phyloP scores from a whole-genome alignment of 176 grass and related monocot species.

The Miscanthus lutarioriparius region DNA sequence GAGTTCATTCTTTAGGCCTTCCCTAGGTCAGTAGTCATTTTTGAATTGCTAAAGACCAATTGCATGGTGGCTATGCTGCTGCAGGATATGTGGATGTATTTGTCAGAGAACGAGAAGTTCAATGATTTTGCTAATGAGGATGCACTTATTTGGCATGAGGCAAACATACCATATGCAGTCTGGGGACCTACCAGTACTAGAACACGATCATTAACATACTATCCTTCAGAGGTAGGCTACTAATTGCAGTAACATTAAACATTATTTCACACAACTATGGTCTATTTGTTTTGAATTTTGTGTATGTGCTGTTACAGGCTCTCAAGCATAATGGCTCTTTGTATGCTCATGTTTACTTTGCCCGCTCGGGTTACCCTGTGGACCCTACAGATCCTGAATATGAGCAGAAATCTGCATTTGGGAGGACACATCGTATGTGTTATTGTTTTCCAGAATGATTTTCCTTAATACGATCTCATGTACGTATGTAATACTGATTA shows the following conservation, averaged over 20 bases:
- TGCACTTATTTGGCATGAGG: slow-evolving; percentile 93
- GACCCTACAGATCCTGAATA: slow-evolving; percentile 96
- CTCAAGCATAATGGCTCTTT: slow-evolving; percentile 91
- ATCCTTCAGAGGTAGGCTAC: slow-evolving; percentile 80
- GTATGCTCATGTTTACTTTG: slow-evolving; percentile 99
- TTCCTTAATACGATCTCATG: background rate
- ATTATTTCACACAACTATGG: background rate
- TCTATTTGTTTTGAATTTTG: background rate
- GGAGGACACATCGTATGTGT: slow-evolving; percentile 76
- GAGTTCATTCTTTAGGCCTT: background rate
- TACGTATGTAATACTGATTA: slow-evolving; percentile 11
- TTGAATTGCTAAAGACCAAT: slow-evolving; percentile 15
- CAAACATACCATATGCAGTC: slow-evolving; percentile 97
- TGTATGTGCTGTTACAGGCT: slow-evolving; percentile 45
- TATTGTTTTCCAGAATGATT: slow-evolving; percentile 10
- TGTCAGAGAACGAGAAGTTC: slow-evolving; percentile 85
- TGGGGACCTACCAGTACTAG: slow-evolving; percentile 76
- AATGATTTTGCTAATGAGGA: slow-evolving; percentile 86
- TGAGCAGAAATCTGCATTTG: slow-evolving; percentile 78
- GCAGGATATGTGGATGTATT: slow-evolving; percentile 99
- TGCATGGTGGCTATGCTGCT: slow-evolving; percentile 34
- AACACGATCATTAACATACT: slow-evolving; percentile 66
- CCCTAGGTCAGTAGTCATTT: background rate
- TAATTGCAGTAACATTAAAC: slow-evolving; percentile 1
- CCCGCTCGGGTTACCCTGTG: slow-evolving; percentile 87